These are phyloP conservation scores for Litchi chinensis DNA, from an alignment of 345 rosid species.

Conservation along the genomic window DNA sequence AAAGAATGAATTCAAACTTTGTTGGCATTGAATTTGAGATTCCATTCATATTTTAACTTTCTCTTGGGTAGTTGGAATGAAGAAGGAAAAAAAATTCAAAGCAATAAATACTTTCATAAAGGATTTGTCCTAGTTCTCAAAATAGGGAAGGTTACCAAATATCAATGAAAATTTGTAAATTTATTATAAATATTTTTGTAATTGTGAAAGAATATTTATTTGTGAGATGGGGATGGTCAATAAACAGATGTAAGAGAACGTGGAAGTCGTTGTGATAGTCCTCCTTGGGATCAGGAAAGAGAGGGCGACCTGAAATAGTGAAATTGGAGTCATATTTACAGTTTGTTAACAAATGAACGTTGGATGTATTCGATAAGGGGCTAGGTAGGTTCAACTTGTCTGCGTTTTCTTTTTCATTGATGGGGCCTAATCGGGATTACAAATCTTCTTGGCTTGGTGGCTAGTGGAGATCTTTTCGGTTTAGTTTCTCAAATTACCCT, in stretches of 20 bases:
- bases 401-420: not conserved
- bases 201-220: not conserved
- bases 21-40: no score
- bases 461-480: not conserved
- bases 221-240: not conserved
- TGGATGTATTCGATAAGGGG: not conserved
- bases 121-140: not conserved
- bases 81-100: no score
- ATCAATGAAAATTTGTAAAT: not conserved
- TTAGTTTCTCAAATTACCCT: not conserved
- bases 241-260: not conserved
- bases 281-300: not conserved
- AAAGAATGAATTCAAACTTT: no score
- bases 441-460: not conserved
- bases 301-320: not conserved
- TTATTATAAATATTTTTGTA: not conserved
- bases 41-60: no score
- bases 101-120: not conserved
- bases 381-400: not conserved
- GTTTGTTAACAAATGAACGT: not conserved
- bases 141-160: no score
- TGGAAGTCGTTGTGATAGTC: not conserved
- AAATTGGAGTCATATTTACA: no score
- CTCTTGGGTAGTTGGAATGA: no score
- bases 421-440: not conserved